Conservation (phyloP, 1,139 yeast species). For the Saccharomycopsis hybrid region DNA sequence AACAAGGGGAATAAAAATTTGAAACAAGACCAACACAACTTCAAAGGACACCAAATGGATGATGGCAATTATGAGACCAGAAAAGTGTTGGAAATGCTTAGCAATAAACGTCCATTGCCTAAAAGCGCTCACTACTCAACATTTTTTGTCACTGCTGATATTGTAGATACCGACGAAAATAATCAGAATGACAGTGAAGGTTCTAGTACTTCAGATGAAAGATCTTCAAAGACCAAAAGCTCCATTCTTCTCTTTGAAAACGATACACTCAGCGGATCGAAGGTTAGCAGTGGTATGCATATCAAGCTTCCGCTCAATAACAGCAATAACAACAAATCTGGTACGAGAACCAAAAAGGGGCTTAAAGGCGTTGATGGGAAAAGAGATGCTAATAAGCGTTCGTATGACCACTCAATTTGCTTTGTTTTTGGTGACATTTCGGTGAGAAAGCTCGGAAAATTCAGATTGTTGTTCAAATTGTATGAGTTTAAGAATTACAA, state of each 20-base stretch:
- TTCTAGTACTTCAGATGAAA: constrained; percentile 17
- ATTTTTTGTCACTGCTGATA: constrained; percentile 26
- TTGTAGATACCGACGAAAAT: constrained; percentile 21
- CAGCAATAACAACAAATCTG: constrained; percentile 15
- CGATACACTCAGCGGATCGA: constrained; percentile 24
- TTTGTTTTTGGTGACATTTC: constrained; percentile 28
- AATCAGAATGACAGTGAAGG: constrained; percentile 19
- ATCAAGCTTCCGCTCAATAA: constrained; percentile 18
- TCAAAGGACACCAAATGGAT: background rate
- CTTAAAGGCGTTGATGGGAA: constrained; percentile 12
- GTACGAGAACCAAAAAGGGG: constrained; percentile 9
- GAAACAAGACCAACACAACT: background rate
- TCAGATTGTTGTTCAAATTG: constrained; percentile 25
- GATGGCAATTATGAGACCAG: constrained; percentile 21
- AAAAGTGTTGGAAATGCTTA: constrained; percentile 22
- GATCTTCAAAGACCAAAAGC: constrained; percentile 1
- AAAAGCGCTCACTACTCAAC: constrained; percentile 27
- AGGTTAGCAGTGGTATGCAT: constrained; percentile 27
- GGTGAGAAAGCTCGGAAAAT: constrained; percentile 26
- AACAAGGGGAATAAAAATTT: background rate
- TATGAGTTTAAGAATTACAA: constrained; percentile 26
- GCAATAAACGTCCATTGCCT: constrained; percentile 22
- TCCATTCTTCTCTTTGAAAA: constrained; percentile 1
- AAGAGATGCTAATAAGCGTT: background rate
- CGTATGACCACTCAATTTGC: constrained; percentile 24